phyloP scores from a whole-genome alignment of 2,329 filamentous ascomycete genomes.

The Raffaelea deltoideospora region DNA sequence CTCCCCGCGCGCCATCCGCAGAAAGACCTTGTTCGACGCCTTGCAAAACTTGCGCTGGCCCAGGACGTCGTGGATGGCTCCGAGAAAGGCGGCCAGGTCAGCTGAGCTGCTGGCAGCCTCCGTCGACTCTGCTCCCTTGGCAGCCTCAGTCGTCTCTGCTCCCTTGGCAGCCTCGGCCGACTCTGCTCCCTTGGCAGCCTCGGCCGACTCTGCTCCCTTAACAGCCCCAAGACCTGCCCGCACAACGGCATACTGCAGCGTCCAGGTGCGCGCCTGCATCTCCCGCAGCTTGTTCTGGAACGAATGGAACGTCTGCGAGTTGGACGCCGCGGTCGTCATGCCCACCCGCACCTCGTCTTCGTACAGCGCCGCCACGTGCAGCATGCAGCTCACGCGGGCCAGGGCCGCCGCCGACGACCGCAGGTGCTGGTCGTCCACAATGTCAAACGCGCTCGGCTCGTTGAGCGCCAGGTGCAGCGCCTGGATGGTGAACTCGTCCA shows the following conservation, averaged over 20 bases:
- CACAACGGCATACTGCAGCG: conserved; percentile 66
- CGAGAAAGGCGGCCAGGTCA: conserved; percentile 64
- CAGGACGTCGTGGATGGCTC: conserved; percentile 68
- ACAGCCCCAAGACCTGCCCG: conserved; percentile 46
- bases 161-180: background rate
- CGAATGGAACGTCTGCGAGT: conserved; percentile 37
- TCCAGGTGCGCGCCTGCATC: conserved; percentile 79
- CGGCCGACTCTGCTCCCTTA: background rate
- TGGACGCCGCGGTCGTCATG: conserved; percentile 33
- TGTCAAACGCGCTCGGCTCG: conserved; percentile 59
- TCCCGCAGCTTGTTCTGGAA: conserved; percentile 64
- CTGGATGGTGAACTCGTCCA: conserved; percentile 63
- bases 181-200: background rate
- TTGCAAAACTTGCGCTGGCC: conserved; percentile 79
- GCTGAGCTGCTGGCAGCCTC: conserved; percentile 19
- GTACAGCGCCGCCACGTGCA: conserved; percentile 67
- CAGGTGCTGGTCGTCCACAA: conserved; percentile 67
- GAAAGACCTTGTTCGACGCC: conserved; percentile 68
- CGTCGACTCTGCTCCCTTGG: conserved; percentile 20
- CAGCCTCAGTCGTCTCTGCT: conserved; percentile 28
- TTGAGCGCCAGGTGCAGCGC: conserved; percentile 55
- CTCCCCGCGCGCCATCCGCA: conserved; percentile 80
- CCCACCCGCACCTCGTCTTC: conserved; percentile 79
- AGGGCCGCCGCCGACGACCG: conserved; percentile 58
- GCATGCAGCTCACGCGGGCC: conserved; percentile 53